phyloP scores from a whole-genome alignment of 2,329 filamentous ascomycete genomes.

The Aspergillus puulaauensis region DNA sequence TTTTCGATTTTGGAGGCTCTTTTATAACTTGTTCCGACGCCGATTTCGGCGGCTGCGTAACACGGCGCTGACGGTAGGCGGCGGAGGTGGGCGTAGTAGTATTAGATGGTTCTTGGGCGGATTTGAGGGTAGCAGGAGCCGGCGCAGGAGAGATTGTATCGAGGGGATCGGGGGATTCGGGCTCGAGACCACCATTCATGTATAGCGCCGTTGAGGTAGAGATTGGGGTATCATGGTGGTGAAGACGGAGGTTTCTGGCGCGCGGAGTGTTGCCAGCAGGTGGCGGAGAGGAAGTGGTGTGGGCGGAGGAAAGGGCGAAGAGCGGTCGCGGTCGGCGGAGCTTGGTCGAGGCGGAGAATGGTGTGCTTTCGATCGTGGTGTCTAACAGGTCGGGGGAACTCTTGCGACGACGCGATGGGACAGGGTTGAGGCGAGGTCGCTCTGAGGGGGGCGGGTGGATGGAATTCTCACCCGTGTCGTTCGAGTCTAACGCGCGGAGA shows the following conservation, averaged over 20 bases:
- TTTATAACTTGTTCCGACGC: neutral
- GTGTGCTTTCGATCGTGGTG: slow-evolving; percentile 22
- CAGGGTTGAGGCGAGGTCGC: slow-evolving; percentile 24
- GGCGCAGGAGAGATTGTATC: slow-evolving; percentile 23
- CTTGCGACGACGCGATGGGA: slow-evolving; percentile 23
- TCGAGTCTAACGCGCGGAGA: slow-evolving; percentile 30
- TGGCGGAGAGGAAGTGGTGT: slow-evolving; percentile 15
- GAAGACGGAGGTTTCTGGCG: slow-evolving; percentile 18
- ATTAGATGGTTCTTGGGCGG: neutral
- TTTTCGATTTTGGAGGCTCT: slow-evolving; percentile 1
- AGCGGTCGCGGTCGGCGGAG: slow-evolving; percentile 18
- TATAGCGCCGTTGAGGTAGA: slow-evolving; percentile 18
- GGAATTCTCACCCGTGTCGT: slow-evolving; percentile 17
- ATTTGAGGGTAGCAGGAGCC: slow-evolving; percentile 4
- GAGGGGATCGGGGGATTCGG: slow-evolving; percentile 29
- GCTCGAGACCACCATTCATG: slow-evolving; percentile 24
- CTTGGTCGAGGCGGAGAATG: slow-evolving; percentile 14
- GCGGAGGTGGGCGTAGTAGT: slow-evolving; percentile 12
- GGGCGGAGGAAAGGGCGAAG: slow-evolving; percentile 10
- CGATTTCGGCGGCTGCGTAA: neutral
- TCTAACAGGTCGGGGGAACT: slow-evolving; percentile 37
- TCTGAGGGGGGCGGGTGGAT: slow-evolving; percentile 25
- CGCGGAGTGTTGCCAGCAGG: slow-evolving; percentile 16
- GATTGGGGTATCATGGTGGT: slow-evolving; percentile 17
- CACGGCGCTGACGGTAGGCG: slow-evolving; percentile 6